A percentile compares a stretch with the other conserved stretches of the same genome.
phyloP scores from a whole-genome alignment of 805 yeast genomes.

The Novakomyces olei region DNA sequence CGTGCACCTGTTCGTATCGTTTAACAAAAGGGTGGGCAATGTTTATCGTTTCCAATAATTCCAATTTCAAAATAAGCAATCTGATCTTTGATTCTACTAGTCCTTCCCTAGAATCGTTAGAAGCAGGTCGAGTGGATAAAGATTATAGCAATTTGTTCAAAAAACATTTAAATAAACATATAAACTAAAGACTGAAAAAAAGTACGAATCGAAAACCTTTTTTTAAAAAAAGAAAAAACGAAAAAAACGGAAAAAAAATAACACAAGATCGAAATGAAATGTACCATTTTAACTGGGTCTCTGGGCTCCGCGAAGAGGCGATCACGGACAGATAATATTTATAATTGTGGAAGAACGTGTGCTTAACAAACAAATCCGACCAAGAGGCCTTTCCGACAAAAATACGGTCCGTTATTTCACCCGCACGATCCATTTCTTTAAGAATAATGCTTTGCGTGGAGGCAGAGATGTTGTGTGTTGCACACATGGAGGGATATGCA shows the following conservation, averaged over 20 bases:
- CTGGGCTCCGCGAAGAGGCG: constrained; percentile 50
- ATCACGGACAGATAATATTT: constrained; percentile 70
- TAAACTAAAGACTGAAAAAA: no score
- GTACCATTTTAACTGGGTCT: constrained; percentile 78
- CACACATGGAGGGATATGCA: constrained; percentile 97
- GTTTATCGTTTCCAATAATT: constrained; percentile 47
- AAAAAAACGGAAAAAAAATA: no score
- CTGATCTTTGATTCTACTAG: constrained; percentile 76
- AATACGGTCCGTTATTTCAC: constrained; percentile 46
- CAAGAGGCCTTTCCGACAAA: constrained; percentile 40
- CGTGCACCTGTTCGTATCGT: constrained; percentile 36
- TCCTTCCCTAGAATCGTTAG: no score
- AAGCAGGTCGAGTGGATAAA: no score
- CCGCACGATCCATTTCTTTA: constrained; percentile 60
- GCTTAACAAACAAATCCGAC: constrained; percentile 56
- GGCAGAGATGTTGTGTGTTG: constrained; percentile 81
- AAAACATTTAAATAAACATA: no score
- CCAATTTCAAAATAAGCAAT: constrained; percentile 61
- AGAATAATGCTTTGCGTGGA: constrained; percentile 71
- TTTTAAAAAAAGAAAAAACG: no score
- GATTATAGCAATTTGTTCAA: no score
- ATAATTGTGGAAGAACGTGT: constrained; percentile 61
- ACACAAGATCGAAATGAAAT: no score
- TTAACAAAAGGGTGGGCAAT: constrained; percentile 82
- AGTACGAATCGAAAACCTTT: no score